phyloP scores from a whole-genome alignment of 108 stramenopile genomes.

The Hondaea fermentalgiana region DNA sequence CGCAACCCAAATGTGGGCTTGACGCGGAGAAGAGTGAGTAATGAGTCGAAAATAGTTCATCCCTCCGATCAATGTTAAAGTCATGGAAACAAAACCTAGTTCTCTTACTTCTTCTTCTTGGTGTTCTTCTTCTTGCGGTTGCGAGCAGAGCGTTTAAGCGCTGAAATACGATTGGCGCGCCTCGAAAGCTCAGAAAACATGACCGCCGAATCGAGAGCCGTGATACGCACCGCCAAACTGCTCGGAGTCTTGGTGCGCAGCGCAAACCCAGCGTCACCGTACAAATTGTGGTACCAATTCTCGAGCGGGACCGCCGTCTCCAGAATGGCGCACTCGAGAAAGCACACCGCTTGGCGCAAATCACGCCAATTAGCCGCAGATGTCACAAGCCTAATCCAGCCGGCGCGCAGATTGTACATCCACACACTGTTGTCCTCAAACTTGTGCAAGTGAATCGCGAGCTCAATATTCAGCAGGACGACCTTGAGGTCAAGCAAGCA shows the following conservation, averaged over 20 bases:
- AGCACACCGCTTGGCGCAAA: not conserved
- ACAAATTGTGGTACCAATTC: not conserved
- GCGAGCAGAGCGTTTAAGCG: not conserved
- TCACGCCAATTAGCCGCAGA: constrained; percentile 4
- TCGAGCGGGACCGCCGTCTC: not conserved
- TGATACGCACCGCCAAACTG: not conserved
- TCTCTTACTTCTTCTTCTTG: not conserved
- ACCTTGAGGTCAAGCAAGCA: not conserved
- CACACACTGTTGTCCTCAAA: not conserved
- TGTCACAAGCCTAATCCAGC: not conserved
- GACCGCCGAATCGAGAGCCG: not conserved
- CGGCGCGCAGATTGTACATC: not conserved
- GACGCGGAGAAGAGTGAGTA: too few relatives aligned
- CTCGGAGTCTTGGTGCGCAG: not conserved
- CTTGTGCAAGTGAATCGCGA: not conserved
- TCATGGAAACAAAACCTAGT: too few relatives aligned
- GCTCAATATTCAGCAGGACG: not conserved
- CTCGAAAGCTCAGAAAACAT: not conserved
- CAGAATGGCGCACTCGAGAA: not conserved
- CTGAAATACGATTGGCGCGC: not conserved
- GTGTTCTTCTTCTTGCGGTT: not conserved
- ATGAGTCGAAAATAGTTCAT: too few relatives aligned
- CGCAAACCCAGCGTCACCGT: not conserved
- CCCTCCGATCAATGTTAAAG: too few relatives aligned
- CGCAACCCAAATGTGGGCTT: too few relatives aligned